phyloP scores from a whole-genome alignment of 129 eudicot species.

The Oenanthe sinensis region DNA sequence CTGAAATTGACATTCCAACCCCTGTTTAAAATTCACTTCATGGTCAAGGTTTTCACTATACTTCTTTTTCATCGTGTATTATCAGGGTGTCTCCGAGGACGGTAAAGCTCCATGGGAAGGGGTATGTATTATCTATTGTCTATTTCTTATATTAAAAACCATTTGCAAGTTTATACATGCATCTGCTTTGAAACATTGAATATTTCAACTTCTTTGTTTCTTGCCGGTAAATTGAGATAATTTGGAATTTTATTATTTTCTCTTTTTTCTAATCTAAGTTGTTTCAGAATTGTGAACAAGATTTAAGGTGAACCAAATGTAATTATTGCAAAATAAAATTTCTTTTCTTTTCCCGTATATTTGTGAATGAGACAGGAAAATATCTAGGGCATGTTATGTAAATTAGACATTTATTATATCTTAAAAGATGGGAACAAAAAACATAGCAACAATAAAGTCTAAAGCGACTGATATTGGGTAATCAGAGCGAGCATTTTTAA shows the following conservation, averaged over 20 bases:
- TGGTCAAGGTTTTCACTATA: background rate
- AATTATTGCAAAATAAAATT: background rate
- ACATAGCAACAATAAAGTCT: background rate
- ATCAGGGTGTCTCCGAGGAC: constrained; percentile 14
- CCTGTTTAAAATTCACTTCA: background rate
- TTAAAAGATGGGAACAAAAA: background rate
- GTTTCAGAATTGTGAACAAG: background rate
- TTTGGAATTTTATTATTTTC: background rate
- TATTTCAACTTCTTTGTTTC: background rate
- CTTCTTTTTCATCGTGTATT: background rate
- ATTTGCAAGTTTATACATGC: background rate
- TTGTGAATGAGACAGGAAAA: background rate
- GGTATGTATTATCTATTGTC: constrained; percentile 26
- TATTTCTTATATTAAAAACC: background rate
- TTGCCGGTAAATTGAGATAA: background rate
- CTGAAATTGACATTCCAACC: background rate
- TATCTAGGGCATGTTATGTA: background rate
- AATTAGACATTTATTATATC: background rate
- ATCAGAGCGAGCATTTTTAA: background rate
- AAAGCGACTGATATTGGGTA: background rate
- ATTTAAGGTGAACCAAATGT: background rate
- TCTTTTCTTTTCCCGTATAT: background rate
- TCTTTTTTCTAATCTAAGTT: background rate
- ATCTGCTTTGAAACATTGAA: background rate
- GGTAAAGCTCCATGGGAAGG: constrained; percentile 66